Base-by-base conservation (phyloP, 1,284 basidiomycete genomes). In the Laetiporus sulphureus region DNA sequence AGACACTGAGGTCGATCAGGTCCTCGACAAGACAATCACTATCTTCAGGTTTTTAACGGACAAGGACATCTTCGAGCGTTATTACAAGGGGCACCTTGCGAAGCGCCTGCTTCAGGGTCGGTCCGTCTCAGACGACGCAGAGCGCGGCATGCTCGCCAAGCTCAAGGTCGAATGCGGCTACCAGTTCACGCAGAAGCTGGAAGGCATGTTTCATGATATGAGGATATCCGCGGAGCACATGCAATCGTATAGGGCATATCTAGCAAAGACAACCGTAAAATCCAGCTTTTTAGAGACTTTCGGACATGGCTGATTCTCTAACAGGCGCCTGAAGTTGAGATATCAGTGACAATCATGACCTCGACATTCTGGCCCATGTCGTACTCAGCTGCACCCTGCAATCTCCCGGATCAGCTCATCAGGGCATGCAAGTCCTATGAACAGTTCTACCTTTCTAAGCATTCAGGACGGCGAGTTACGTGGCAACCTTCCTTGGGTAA, bases 131-230 rank as follows among this genome's bases (percentile, higher is more conserved):
- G 96, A 99, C 58, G 96, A 99, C 62, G 95, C 96, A 2, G 96
- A 99, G 62, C 83, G 91, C 39, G 91, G 90, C 44, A 98, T 99
- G 95, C 78, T 99, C 11, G 87, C 92, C 38, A 99, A 98, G 67
- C 82, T 99, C 59, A 99, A 99, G 69, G 75, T 98, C 30, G 94
- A 99, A 64, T 91, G 89, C 56, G 96, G 96, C 6, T 90, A 89
- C 58, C 91, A 95, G 58, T 99, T 98, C 61, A 98, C 96, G 1
- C 92, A 97, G 64, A 96, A 96, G 61, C 71, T 99, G 52, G 95
- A 99, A 63, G 95, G 96, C 41, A 99, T 99, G 96, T 95, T 99
- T 73, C 81, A 94, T 54, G 96, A 99, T 60, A 95, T 99, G 82
- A 91, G 84, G 56, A 65, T 96, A 29, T 95, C 91, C 15, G 68